Percentiles rank a stretch among this genome's conserved stretches.
Evolutionary conservation across 345 rosid genomes (phyloP).

Genomic region (Gossypium anomalum): DNA sequence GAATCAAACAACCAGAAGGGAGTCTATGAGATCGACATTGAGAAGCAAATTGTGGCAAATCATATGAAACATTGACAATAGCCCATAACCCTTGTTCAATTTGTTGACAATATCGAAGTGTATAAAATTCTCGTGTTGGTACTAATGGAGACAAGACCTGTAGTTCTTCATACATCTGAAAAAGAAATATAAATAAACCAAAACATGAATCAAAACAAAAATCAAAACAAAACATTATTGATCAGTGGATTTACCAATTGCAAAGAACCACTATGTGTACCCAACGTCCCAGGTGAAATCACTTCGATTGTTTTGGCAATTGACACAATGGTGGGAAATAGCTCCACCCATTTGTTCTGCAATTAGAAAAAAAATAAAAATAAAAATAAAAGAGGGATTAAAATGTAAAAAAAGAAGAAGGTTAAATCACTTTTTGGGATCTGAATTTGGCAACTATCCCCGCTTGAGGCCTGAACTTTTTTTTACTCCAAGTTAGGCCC

Average conservation of each 20-base stretch:
- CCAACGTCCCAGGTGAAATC: constrained; percentile 58
- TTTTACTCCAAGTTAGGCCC: no score
- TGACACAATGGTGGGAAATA: constrained; percentile 76
- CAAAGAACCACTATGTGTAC: constrained; percentile 61
- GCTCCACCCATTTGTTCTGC: constrained; percentile 78
- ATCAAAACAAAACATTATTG: neutral
- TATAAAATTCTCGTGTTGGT: constrained; percentile 70
- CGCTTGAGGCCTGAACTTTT: no score
- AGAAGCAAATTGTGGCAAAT: constrained; percentile 64
- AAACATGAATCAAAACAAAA: neutral
- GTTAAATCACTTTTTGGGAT: no score
- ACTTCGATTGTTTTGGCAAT: constrained; percentile 71
- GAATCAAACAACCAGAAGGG: constrained; percentile 97
- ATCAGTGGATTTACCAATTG: constrained; percentile 57
- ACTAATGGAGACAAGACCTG: constrained; percentile 85
- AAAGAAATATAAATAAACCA: neutral
- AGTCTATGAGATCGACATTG: constrained; percentile 54
- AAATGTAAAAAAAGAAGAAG: neutral
- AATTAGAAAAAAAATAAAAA: neutral
- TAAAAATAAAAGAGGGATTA: neutral
- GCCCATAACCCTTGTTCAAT: constrained; percentile 92
- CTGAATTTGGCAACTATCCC: no score
- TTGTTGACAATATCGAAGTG: constrained; percentile 83
- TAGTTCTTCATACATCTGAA: constrained; percentile 83
- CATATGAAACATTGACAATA: constrained; percentile 76